Conservation (phyloP, 1,284 basidiomycete species). For the Marasmius sp. region DNA sequence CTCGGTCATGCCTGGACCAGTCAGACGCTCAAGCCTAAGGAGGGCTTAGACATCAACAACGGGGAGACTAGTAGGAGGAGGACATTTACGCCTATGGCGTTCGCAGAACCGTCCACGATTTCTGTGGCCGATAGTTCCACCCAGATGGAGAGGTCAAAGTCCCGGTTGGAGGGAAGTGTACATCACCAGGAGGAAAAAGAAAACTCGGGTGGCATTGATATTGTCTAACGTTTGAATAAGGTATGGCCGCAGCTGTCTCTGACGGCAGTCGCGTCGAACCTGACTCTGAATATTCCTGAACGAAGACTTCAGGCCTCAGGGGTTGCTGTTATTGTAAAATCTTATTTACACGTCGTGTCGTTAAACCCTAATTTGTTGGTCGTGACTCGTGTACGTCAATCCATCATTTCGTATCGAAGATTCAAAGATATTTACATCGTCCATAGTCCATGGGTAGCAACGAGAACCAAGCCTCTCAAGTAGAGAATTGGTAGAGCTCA, state of each 20-base stretch:
- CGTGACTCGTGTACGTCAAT: too few species aligned
- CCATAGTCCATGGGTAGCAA: too few species aligned
- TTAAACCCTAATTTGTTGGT: too few species aligned
- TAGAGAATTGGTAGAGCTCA: background rate
- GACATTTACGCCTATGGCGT: background rate
- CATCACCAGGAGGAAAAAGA: background rate
- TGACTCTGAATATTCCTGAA: background rate
- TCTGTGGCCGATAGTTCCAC: background rate
- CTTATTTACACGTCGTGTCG: too few species aligned
- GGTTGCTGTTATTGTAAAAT: too few species aligned
- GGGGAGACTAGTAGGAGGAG: background rate
- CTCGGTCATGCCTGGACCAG: slow-evolving; percentile 17
- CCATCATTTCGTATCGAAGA: too few species aligned
- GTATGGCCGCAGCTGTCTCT: background rate
- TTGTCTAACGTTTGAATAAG: background rate
- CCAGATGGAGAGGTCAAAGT: background rate
- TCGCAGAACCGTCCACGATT: background rate
- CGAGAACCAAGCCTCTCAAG: background rate
- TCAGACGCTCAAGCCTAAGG: background rate
- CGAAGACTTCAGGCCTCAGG: too few species aligned
- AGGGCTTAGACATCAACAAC: background rate
- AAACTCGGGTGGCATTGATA: background rate
- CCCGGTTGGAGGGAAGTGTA: background rate
- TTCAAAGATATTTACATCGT: too few species aligned
- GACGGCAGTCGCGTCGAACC: background rate